phyloP scores from a whole-genome alignment of 805 yeast genomes.

The Kluyveromyces aestuarii region DNA sequence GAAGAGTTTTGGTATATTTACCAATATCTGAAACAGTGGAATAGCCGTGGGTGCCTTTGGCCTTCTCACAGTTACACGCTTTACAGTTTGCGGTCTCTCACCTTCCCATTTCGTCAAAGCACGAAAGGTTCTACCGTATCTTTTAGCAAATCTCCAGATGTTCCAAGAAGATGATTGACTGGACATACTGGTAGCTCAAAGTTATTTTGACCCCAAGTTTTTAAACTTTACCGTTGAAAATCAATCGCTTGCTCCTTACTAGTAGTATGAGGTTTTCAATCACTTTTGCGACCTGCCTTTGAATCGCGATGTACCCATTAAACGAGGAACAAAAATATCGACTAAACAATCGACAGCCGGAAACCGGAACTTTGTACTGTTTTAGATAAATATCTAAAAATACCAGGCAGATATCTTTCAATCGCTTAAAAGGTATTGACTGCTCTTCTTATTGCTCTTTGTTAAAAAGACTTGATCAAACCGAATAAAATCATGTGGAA shows the following conservation, averaged over 20 bases:
- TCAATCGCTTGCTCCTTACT: no score
- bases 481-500: no score
- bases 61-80: not conserved
- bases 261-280: not conserved
- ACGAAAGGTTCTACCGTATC: not conserved
- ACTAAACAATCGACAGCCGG: not conserved
- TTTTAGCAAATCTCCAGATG: not conserved
- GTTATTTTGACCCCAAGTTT: no score
- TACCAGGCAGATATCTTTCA: not conserved
- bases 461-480: no score
- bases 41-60: conserved; percentile 37
- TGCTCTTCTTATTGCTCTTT: no score
- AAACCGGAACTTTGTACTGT: not conserved
- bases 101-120: not conserved
- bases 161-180: conserved; percentile 1
- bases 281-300: not conserved
- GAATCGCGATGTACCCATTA: not conserved
- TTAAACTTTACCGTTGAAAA: no score
- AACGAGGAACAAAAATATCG: not conserved
- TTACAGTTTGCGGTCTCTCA: not conserved
- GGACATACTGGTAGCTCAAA: not conserved
- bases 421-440: no score
- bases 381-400: no score
- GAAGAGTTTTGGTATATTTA: conserved; percentile 39
- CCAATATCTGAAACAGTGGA: conserved; percentile 42